Evolutionary conservation across 2,329 filamentous ascomycete genomes (phyloP).

Genomic region (Aspergillus tamarii): DNA sequence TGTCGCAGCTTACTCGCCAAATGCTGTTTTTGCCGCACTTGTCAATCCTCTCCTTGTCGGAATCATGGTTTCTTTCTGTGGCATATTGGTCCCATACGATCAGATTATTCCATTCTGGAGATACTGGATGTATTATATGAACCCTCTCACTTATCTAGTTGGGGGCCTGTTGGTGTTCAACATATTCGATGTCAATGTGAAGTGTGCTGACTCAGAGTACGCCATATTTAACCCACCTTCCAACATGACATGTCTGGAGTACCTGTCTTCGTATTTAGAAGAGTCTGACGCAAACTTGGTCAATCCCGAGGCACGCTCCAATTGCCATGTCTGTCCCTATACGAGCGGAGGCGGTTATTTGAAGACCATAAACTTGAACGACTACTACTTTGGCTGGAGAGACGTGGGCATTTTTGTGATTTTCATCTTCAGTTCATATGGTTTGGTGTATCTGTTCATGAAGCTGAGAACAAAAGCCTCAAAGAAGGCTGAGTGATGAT

Average conservation of each 20-base stretch:
- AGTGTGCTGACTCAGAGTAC: conserved; percentile 29
- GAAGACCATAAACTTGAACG: conserved; percentile 16
- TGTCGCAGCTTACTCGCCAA: conserved; percentile 73
- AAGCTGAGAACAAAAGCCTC: conserved; percentile 20
- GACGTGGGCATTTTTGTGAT: conserved; percentile 16
- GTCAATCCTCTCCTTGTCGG: conserved; percentile 73
- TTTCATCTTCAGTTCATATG: conserved; percentile 13
- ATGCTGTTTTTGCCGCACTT: conserved; percentile 70
- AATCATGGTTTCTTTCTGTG: conserved; percentile 34
- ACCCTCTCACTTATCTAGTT: conserved; percentile 37
- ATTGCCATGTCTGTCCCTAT: conserved; percentile 29
- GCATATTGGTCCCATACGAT: conserved; percentile 32
- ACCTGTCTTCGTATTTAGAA: not conserved
- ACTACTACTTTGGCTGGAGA: conserved; percentile 19
- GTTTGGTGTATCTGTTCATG: conserved; percentile 19
- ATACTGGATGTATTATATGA: conserved; percentile 37
- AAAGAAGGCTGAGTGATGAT: conserved; percentile 12
- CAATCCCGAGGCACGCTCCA: conserved; percentile 51
- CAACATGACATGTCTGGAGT: conserved; percentile 6
- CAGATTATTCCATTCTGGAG: conserved; percentile 36
- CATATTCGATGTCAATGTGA: conserved; percentile 26
- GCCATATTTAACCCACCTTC: conserved; percentile 34
- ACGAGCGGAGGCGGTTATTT: conserved; percentile 17
- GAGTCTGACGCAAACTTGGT: conserved; percentile 22
- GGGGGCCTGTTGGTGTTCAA: conserved; percentile 31